Percentiles rank a stretch among this genome's conserved stretches.
These are phyloP conservation scores for Staphylotrichum longicolle DNA, from an alignment of 495 filamentous ascomycete species.

Conservation along the genomic window DNA sequence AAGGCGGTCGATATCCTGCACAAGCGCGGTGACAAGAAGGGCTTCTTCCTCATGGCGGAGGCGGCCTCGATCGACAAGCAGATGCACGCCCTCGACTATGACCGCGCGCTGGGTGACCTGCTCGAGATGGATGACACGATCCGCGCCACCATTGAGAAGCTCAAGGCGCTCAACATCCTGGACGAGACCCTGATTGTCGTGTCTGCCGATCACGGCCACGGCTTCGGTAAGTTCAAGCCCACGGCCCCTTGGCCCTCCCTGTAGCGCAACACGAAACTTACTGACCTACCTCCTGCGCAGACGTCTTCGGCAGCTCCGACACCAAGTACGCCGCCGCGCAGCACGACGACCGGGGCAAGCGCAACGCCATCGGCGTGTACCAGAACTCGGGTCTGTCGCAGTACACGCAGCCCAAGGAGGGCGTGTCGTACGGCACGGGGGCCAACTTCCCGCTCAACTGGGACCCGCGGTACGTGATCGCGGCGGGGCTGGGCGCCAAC, in stretches of 20 bases:
- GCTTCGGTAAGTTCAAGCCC: constrained; percentile 49
- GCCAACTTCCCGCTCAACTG: constrained; percentile 70
- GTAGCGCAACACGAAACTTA: background rate
- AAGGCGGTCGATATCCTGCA: constrained; percentile 72
- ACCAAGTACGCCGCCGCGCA: constrained; percentile 61
- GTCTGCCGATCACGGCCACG: constrained; percentile 75
- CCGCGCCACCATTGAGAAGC: constrained; percentile 61
- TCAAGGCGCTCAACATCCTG: constrained; percentile 53
- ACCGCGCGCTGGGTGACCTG: constrained; percentile 70
- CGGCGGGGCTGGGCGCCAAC: constrained; percentile 59
- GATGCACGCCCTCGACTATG: constrained; percentile 75
- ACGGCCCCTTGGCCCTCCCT: background rate
- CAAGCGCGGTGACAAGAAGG: constrained; percentile 58
- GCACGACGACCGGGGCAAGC: constrained; percentile 59
- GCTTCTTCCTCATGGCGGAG: constrained; percentile 76
- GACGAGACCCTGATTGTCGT: constrained; percentile 69
- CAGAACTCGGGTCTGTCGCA: constrained; percentile 64
- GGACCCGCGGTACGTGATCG: constrained; percentile 73
- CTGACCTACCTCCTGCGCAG: constrained; percentile 5
- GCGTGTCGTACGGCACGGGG: constrained; percentile 58
- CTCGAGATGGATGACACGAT: constrained; percentile 75
- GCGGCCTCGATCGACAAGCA: constrained; percentile 76
- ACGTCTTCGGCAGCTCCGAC: constrained; percentile 49
- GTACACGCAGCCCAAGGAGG: constrained; percentile 49
- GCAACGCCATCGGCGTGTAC: constrained; percentile 66